Conservation (phyloP, 2,329 filamentous ascomycete species). For the Amphichorda felina region DNA sequence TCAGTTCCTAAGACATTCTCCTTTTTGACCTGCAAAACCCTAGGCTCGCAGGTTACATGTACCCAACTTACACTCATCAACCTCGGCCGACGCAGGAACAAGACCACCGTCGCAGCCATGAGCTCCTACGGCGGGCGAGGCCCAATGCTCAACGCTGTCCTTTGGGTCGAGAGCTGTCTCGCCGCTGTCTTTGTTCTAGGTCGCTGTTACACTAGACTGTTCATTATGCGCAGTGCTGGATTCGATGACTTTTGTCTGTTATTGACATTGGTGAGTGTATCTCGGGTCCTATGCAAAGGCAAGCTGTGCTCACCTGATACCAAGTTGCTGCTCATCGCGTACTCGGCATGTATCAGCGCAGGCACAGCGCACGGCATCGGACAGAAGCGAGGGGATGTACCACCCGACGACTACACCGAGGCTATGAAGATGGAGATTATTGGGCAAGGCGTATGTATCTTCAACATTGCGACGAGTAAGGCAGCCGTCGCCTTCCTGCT, state of each 20-base stretch:
- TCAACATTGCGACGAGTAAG: conserved; percentile 7
- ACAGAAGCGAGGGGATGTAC: conserved; percentile 3
- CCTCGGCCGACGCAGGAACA: no score
- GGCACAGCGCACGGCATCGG: conserved; percentile 4
- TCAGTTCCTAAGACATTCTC: no score
- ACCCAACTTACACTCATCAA: no score
- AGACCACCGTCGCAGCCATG: background rate
- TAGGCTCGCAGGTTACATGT: no score
- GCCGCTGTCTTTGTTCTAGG: conserved; percentile 2
- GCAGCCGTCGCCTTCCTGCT: conserved; percentile 8
- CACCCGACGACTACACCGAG: conserved; percentile 2
- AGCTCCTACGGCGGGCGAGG: conserved; percentile 4
- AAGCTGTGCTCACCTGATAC: no score
- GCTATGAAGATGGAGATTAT: conserved; percentile 7
- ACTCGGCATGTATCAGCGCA: conserved; percentile 2
- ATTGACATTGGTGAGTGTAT: conserved; percentile 1
- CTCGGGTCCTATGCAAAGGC: no score
- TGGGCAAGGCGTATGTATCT: conserved; percentile 7
- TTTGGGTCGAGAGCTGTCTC: conserved; percentile 4
- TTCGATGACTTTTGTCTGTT: conserved; percentile 3
- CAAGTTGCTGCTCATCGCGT: conserved; percentile 3
- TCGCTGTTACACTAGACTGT: conserved; percentile 2
- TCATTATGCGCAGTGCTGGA: conserved; percentile 3
- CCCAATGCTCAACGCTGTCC: conserved; percentile 4
- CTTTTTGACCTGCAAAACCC: no score